Percentiles rank a stretch among this genome's conserved stretches.
Evolutionary conservation across 2,329 filamentous ascomycete species (phyloP).

Genomic region (Chaetomiaceae sp.): DNA sequence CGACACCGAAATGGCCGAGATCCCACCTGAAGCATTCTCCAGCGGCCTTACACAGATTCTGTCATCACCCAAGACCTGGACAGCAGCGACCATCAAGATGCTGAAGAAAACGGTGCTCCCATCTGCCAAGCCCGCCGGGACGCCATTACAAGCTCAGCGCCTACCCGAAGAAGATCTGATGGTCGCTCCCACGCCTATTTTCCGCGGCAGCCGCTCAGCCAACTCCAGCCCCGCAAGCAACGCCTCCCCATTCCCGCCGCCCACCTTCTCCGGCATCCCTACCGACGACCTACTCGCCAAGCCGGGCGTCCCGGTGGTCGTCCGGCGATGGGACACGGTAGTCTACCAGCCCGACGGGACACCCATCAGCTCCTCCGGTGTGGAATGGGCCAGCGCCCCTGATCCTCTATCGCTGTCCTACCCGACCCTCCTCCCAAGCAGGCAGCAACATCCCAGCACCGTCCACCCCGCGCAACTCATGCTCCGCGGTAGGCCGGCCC

Average conservation of each 20-base stretch:
- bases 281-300: conserved; percentile 9
- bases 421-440: conserved; percentile 17
- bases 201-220: conserved; percentile 31
- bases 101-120: conserved; percentile 27
- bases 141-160: not conserved
- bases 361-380: conserved; percentile 23
- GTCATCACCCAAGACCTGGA: conserved; percentile 32
- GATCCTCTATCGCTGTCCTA: conserved; percentile 27
- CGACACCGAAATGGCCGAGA: conserved; percentile 27
- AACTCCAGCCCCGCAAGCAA: conserved; percentile 31
- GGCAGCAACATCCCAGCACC: conserved; percentile 22
- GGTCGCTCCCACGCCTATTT: conserved; percentile 22
- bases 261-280: conserved; percentile 19
- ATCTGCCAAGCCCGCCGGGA: not conserved
- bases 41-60: conserved; percentile 27
- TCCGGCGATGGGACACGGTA: conserved; percentile 30
- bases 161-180: conserved; percentile 14
- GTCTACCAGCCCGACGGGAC: conserved; percentile 23
- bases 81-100: conserved; percentile 31
- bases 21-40: conserved; percentile 30
- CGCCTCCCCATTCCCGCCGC: conserved; percentile 29
- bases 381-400: conserved; percentile 14
- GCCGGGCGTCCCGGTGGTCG: conserved; percentile 7
- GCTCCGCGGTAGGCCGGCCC: conserved; percentile 24
- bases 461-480: conserved; percentile 22